Base-by-base conservation (phyloP, 352 stramenopile genomes). In the Aphanomyces euteiches region DNA sequence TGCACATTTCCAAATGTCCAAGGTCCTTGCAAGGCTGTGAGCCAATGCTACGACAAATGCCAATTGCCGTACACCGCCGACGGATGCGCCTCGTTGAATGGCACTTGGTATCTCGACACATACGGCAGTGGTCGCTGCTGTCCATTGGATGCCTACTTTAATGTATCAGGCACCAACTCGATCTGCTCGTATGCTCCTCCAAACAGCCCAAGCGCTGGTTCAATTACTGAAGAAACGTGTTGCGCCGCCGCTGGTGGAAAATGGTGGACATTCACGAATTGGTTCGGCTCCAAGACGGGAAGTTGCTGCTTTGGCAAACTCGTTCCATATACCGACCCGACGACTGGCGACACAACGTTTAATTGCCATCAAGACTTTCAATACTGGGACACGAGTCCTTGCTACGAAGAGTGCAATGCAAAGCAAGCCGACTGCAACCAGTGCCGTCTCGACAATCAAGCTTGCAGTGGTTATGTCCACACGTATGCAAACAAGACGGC, bases 301-400 rank as follows among this genome's bases (percentile, higher is more conserved):
- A 13, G 28, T 7, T 67, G 59, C 59, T 67, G 59, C 59, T 67
- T 67, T 67, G 59, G 59, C 59, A 67, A 67, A 28, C 3, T 67
- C 37, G 28, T n/a, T 10, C 8, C 38, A 1, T 40, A 56, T 17
- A 45, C 19, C 5, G 19, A 40, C 37, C 17, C 38, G 37, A 36
- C 28, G 5, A 54, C 59, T 17, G 38, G 59, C 10, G 21, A 34
- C 5, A 67, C 41, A 7, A 67, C 10, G 39, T 17, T 40, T 28
- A 47, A 38, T 6, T 56, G 39, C 39, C 13, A 61, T 1, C 54
- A 61, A 40, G 54, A 61, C 54, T 61, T 40, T 61, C 3, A 37
- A 37, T 28, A 37, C 15, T 67, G 59, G 59, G 41, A 67, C 59
- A 48, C 37, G 7, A 28, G 40, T 17, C 15, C 12, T 5, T 67